Percentiles rank a stretch among this genome's conserved stretches.
These are phyloP conservation scores for Rhizodiscina lignyota DNA, from an alignment of 495 filamentous ascomycete species.

Conservation along the genomic window DNA sequence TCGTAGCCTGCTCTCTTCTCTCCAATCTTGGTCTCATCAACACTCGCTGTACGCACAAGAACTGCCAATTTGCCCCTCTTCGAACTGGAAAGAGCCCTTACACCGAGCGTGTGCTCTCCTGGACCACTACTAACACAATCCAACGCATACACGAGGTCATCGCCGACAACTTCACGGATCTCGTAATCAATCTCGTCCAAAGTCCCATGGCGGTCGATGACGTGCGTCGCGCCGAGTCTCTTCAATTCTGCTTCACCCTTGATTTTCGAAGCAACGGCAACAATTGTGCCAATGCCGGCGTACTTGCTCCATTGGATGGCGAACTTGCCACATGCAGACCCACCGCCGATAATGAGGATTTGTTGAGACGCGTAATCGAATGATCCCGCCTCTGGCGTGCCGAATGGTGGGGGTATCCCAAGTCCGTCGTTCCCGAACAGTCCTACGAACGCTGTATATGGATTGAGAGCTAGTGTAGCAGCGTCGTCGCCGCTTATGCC, in stretches of 20 bases:
- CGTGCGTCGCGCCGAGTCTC: slow-evolving; percentile 10
- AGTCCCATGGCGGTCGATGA: slow-evolving; percentile 11
- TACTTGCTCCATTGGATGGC: slow-evolving; percentile 8
- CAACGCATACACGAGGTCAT: slow-evolving; percentile 19
- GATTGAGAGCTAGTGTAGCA: slow-evolving; percentile 16
- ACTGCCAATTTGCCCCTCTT: slow-evolving; percentile 17
- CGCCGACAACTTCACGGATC: slow-evolving; percentile 17
- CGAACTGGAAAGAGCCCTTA: slow-evolving; percentile 15
- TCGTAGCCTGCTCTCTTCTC: too few species aligned
- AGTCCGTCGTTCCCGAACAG: slow-evolving; percentile 15
- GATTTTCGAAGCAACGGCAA: slow-evolving; percentile 12
- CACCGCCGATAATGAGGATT: slow-evolving; percentile 20
- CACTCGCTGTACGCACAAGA: slow-evolving; percentile 6
- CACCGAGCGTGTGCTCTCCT: slow-evolving; percentile 9
- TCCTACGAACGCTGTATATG: slow-evolving; percentile 12
- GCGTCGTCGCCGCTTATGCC: slow-evolving; percentile 14
- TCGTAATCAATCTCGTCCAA: slow-evolving; percentile 11
- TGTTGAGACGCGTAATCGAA: slow-evolving; percentile 13
- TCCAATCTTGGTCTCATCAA: slow-evolving; percentile 9
- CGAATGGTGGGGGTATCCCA: slow-evolving; percentile 9
- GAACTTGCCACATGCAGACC: slow-evolving; percentile 10
- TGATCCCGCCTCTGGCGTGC: slow-evolving; percentile 1
- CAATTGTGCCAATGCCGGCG: slow-evolving; percentile 15
- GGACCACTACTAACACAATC: slow-evolving; percentile 15
- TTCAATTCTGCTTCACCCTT: slow-evolving; percentile 7